Base-by-base conservation (phyloP, 2,329 filamentous ascomycete genomes). In the Ilyonectria robusta region DNA sequence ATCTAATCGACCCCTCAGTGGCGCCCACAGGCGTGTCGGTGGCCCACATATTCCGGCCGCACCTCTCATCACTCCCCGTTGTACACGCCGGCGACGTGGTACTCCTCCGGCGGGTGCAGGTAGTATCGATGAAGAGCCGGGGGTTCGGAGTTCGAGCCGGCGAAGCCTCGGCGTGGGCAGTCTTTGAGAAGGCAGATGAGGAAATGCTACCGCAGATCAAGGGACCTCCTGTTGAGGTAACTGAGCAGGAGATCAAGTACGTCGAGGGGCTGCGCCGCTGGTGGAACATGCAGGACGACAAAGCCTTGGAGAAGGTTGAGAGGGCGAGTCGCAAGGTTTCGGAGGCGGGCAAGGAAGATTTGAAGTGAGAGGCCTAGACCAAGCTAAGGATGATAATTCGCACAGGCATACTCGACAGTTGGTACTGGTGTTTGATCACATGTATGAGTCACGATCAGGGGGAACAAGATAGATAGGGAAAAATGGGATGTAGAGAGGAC, bases 161-260 rank as follows among this genome's bases (percentile, higher is more conserved):
- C n/a, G 86, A 87, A 50, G 81, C 80, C 37, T 90, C 88, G 17
- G 86, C 87, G 60, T 92, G 90, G 87, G 89, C 87, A 2, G 87
- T 92, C 3, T 91, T 89, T 68, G 87, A 89, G 70, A 78, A 79
- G 44, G 78, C 78, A 3, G 78, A 80, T 51, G 74, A 76, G 59
- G 76, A 80, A 62, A 75, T 76, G 73, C 78, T 84, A 48, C 81
- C 86, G 47, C 86, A 91, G 78, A 85, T 91, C 59, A 86, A 84
- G 67, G 89, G 89, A 0, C 87, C 88, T 59, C 88, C 88, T 0
- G 84, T 91, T 21, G 89, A 91, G 78, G 83, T 87, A 67, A 81
- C 81, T 31, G 80, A 83, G 15, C 80, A 78, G 31, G 89, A 91
- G 78, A 80, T 79, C 56, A 80, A 79, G 31, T 86, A 89, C 70